Evolutionary conservation across 345 rosid species (phyloP), one percentile per base, ranked within the genome.

Genomic region (Brassica rapa): DNA sequence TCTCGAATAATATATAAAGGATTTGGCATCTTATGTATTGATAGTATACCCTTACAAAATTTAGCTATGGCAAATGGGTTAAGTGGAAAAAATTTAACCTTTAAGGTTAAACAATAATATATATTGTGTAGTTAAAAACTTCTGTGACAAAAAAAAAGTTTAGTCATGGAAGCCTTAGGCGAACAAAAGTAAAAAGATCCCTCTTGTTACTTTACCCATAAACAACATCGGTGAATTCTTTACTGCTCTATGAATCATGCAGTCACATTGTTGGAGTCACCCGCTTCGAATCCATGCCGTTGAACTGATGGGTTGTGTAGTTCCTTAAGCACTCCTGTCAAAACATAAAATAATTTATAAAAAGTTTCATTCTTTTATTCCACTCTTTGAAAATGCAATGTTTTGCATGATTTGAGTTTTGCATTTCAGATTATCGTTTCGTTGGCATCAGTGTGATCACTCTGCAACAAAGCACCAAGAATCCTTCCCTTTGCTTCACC

Each of bases 11-110:
- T 19, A 19, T 19, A 19, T 19, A 19, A 19, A 19, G 19, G 19
- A 19, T 62, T 51, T 70, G 14, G 75, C 15, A 62, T 62, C 32
- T 62, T 62, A 63, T 53, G 46, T 70, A 62, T 49, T 69, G 56
- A 49, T 43, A 21, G 24, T 19, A 56, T 33, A 33, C 37, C 41
- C 10, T 37, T 37, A 37, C 10, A 49, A 69, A 37, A 46, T 32
- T 68, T 30, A 21, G 53, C 16, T 61, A 68, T 68, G 24, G 25
- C 24, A 30, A 56, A 65, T 19, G 10, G 6, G 62, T 8, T 27
- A 32, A 16, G 6, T 63, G 14, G 55, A 14, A 4, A 49, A 6
- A 15, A 49, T 14, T 14, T 19, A 51, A 70, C 9, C 27, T 25
- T 19, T 71, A 21, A 30, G 25, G 76, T 32, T 16, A 24, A 71